Evolutionary conservation across 2,329 filamentous ascomycete species (phyloP), one percentile per base, ranked within the genome.

Genomic region (Fragosphaeria purpurea): DNA sequence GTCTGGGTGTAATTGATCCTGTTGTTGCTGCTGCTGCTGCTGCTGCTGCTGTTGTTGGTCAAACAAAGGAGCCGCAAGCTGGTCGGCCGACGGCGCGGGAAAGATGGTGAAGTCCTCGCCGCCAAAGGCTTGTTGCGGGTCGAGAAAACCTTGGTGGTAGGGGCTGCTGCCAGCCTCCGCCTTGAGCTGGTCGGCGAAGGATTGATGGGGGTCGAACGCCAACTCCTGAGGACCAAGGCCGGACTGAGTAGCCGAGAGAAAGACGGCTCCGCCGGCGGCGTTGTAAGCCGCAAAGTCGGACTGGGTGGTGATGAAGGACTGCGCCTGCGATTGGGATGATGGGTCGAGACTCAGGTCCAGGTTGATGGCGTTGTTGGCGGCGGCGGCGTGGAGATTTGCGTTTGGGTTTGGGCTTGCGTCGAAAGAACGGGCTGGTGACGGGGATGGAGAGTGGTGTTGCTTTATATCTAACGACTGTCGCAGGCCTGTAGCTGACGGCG

Each of bases 91-190:
- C 46, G 73, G 67, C 7, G 73, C 63, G 4, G 81, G 76, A 60
- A 85, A 88, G 59, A 86, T 72, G 46, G 79, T 77, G 63, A 83
- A 84, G 66, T 86, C 80, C 53, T 68, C 68, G 60, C 71, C 68
- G 62, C 68, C 68, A 55, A 79, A 76, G 55, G 50, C 42, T 13
- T 50, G 54, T 30, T 72, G 75, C 13, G 74, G 63, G 41, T 72
- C 68, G 41, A 82, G 61, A 56, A 73, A 66, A 51, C 65, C 64
- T 56, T 73, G 69, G 42, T 40, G 41, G 48, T 52, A 57, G n/a
- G 47, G 22, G 31, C 44, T 30, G 40, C 32, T 34, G 44, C 10
- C 13, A 30, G 55, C 58, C 47, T 68, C 64, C 48, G 64, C 56
- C 55, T 68, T 61, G 49, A 67, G 61, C 54, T 73, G 71, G 49